phyloP scores from a whole-genome alignment of 176 grass and related monocot genomes.

The Zizania latifolia region DNA sequence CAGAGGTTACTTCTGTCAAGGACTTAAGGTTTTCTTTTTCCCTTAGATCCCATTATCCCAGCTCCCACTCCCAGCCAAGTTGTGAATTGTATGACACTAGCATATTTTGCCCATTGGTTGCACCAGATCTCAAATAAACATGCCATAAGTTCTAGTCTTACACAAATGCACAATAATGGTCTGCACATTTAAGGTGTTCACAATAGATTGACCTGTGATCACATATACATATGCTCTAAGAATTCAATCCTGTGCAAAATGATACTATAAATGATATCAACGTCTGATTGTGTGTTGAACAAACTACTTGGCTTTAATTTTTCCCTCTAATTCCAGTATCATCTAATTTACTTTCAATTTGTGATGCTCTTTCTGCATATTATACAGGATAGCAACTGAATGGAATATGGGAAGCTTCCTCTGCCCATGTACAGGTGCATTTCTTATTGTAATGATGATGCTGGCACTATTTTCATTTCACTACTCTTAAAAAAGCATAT shows the following conservation, averaged over 20 bases:
- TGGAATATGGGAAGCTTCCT: slow-evolving; percentile 71
- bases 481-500: background rate
- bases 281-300: background rate
- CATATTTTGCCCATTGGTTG: no score
- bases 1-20: slow-evolving; percentile 30
- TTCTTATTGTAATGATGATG: background rate
- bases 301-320: background rate
- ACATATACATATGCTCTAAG: no score
- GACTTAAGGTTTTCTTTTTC: slow-evolving; percentile 39
- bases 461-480: slow-evolving; percentile 2
- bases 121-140: no score
- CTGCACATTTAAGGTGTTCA: no score
- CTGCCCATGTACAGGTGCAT: slow-evolving; percentile 75
- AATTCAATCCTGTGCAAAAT: no score
- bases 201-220: no score
- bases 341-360: slow-evolving; percentile 3
- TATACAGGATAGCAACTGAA: slow-evolving; percentile 43
- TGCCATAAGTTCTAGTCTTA: no score
- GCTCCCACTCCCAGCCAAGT: background rate
- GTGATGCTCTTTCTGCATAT: slow-evolving; percentile 18
- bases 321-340: background rate
- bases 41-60: background rate
- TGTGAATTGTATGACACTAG: background rate
- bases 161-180: no score
- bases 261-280: background rate